These are phyloP conservation scores for Lasiodiplodia theobromae DNA, from an alignment of 2,329 filamentous ascomycete genomes.

Conservation along the genomic window DNA sequence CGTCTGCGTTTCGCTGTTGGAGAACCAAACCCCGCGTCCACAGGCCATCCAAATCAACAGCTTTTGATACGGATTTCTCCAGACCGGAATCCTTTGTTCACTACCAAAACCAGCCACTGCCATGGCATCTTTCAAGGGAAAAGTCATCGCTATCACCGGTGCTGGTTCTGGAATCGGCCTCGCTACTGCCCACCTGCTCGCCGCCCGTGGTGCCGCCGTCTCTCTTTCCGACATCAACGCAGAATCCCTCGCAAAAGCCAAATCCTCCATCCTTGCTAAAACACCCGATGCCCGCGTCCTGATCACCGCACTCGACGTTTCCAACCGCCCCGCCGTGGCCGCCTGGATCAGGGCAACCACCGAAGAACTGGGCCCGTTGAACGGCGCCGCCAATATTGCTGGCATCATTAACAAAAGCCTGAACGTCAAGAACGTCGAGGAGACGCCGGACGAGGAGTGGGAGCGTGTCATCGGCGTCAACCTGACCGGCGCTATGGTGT, in stretches of 20 bases:
- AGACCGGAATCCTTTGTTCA: background rate
- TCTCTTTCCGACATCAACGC: slow-evolving; percentile 44
- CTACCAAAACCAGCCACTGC: no score
- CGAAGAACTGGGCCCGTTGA: slow-evolving; percentile 60
- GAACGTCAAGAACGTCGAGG: slow-evolving; percentile 35
- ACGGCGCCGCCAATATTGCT: slow-evolving; percentile 64
- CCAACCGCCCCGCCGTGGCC: slow-evolving; percentile 57
- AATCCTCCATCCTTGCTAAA: slow-evolving; percentile 39
- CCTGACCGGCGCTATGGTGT: slow-evolving; percentile 48
- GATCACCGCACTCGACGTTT: slow-evolving; percentile 57
- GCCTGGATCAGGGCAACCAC: slow-evolving; percentile 57
- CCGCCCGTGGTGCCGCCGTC: slow-evolving; percentile 35
- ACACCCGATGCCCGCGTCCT: slow-evolving; percentile 37
- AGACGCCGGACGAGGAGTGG: slow-evolving; percentile 50
- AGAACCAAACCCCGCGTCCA: no score
- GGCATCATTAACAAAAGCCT: slow-evolving; percentile 44
- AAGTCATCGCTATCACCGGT: slow-evolving; percentile 43
- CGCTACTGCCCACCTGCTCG: slow-evolving; percentile 4
- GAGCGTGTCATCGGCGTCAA: slow-evolving; percentile 49
- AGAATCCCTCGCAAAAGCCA: slow-evolving; percentile 36
- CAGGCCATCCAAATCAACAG: no score
- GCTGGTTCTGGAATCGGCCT: slow-evolving; percentile 42
- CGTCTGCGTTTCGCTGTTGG: no score
- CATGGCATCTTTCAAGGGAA: slow-evolving; percentile 38
- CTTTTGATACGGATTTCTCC: background rate